Percentiles rank a stretch among this genome's conserved stretches.
phyloP scores from a whole-genome alignment of 345 rosid genomes.

The Lumnitzera littorea region DNA sequence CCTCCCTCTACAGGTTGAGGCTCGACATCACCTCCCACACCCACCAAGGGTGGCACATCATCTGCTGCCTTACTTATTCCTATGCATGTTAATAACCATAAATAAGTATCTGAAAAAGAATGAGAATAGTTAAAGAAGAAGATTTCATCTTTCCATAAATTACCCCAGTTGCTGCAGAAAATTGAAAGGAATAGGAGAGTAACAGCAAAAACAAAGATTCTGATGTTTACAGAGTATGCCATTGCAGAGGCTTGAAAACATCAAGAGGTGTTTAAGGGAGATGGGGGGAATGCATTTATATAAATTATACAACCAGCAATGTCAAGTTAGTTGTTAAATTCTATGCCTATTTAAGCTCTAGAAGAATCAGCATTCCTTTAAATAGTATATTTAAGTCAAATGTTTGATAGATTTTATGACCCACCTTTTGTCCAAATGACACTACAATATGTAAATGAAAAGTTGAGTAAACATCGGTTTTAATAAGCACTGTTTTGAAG shows the following conservation, averaged over 20 bases:
- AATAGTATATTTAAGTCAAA: neutral
- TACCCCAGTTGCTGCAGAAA: conserved; percentile 18
- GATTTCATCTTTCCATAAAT: no score
- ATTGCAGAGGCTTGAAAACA: conserved; percentile 25
- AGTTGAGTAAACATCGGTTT: no score
- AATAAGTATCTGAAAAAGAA: no score
- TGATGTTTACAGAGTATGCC: conserved; percentile 24
- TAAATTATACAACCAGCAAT: neutral
- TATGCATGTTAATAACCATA: no score
- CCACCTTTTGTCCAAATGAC: conserved; percentile 1
- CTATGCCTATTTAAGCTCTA: conserved; percentile 3
- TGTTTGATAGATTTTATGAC: conserved; percentile 1
- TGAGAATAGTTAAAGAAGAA: no score
- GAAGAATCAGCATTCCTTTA: conserved; percentile 5
- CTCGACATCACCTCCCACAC: neutral
- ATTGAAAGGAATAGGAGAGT: conserved; percentile 20
- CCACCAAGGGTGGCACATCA: neutral
- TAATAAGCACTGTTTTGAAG: no score
- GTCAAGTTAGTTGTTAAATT: conserved; percentile 8
- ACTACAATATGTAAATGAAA: no score
- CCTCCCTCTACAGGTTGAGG: neutral
- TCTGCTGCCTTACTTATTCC: no score
- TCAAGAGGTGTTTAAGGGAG: conserved; percentile 7
- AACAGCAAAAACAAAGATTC: conserved; percentile 21
- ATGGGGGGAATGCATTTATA: conserved; percentile 17